phyloP scores from a whole-genome alignment of 768 basidiomycete genomes.

The Psilocybe tampanensis region DNA sequence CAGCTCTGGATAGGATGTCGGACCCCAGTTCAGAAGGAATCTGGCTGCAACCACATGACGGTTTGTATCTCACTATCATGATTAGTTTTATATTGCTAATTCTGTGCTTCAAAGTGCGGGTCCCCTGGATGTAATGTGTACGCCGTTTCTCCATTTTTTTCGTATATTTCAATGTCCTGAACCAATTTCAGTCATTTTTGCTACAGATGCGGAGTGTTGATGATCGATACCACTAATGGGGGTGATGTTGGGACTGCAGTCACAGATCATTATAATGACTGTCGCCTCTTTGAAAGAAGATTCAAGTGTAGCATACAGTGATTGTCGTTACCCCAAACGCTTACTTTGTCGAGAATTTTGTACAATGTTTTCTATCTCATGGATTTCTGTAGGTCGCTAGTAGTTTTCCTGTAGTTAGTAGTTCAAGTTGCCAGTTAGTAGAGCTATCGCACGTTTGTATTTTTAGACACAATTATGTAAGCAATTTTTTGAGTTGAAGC shows the following conservation, averaged over 20 bases:
- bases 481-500: no score
- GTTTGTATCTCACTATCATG: constrained; percentile 32
- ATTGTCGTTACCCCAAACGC: neutral
- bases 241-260: constrained; percentile 29
- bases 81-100: neutral
- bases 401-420: no score
- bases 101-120: constrained; percentile 41
- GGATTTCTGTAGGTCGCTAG: no score
- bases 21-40: constrained; percentile 51
- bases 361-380: neutral
- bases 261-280: constrained; percentile 26
- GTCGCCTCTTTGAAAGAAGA: constrained; percentile 25
- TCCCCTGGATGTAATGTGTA: constrained; percentile 58
- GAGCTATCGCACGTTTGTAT: constrained; percentile 19
- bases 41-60: constrained; percentile 63
- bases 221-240: constrained; percentile 35
- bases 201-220: constrained; percentile 43
- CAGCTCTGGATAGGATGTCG: constrained; percentile 35
- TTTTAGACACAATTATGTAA: constrained; percentile 27
- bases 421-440: neutral
- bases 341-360: neutral
- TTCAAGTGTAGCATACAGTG: constrained; percentile 27
- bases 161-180: neutral
- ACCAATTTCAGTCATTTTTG: constrained; percentile 13
- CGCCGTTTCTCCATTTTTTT: constrained; percentile 12